Percentiles rank a stretch among this genome's conserved stretches.
These are phyloP conservation scores for Glycine tomentella DNA, from an alignment of 306 rosid genomes.

Conservation along the genomic window DNA sequence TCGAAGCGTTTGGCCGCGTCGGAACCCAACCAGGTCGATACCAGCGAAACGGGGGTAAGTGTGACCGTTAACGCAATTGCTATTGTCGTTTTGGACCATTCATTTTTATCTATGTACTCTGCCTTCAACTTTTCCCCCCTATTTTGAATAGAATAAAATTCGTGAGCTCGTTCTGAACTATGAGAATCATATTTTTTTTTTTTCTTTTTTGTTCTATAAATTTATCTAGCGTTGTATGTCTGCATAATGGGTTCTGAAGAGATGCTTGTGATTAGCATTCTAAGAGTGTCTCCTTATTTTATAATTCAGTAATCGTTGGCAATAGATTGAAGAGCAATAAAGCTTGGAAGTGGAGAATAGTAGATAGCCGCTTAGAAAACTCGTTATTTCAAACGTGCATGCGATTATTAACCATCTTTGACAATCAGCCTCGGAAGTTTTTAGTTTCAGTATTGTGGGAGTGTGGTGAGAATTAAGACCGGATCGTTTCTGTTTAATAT, in stretches of 20 bases:
- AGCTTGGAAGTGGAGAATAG: slow-evolving; percentile 17
- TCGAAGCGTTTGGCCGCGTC: slow-evolving; percentile 75
- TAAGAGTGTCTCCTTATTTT: background rate
- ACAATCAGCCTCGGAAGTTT: background rate
- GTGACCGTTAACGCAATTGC: slow-evolving; percentile 29
- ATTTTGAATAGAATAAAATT: background rate
- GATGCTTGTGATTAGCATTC: slow-evolving; percentile 23
- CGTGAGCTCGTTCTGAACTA: slow-evolving; percentile 11
- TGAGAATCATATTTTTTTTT: background rate
- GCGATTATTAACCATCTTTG: background rate
- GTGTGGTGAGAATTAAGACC: too few species aligned
- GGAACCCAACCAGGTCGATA: slow-evolving; percentile 59
- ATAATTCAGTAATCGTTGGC: slow-evolving; percentile 1
- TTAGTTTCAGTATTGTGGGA: slow-evolving; percentile 6
- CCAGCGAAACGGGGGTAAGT: slow-evolving; percentile 71
- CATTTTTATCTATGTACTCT: slow-evolving; percentile 1
- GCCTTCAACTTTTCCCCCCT: background rate
- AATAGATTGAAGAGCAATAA: slow-evolving; percentile 5
- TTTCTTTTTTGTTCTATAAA: background rate
- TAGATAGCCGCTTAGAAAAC: background rate
- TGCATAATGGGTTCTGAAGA: background rate
- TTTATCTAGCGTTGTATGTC: slow-evolving; percentile 19
- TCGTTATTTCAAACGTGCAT: slow-evolving; percentile 6
- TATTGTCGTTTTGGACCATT: slow-evolving; percentile 14
- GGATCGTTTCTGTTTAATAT: too few species aligned